A percentile compares a stretch with the other conserved stretches of the same genome.
phyloP scores from a whole-genome alignment of 2,329 filamentous ascomycete species.

The Alternaria angustiovoidea region DNA sequence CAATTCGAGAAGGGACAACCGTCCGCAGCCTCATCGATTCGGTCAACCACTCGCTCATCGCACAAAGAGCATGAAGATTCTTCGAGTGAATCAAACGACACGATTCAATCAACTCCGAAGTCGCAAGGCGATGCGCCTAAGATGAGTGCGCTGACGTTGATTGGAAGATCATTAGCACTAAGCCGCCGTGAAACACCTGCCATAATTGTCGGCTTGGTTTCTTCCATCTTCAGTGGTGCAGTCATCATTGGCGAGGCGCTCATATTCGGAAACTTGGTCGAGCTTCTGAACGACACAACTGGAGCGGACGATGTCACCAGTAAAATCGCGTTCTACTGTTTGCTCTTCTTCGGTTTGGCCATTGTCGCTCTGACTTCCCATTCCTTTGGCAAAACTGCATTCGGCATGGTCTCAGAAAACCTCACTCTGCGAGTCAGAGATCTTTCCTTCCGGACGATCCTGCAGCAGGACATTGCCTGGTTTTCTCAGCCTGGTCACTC shows the following conservation, averaged over 20 bases:
- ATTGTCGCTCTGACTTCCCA: slow-evolving; percentile 59
- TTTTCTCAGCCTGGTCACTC: slow-evolving; percentile 55
- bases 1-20: slow-evolving; percentile 43
- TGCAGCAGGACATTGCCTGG: slow-evolving; percentile 65
- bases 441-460: slow-evolving; percentile 59
- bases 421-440: slow-evolving; percentile 56
- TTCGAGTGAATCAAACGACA: slow-evolving; percentile 2
- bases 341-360: slow-evolving; percentile 63
- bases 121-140: slow-evolving; percentile 6
- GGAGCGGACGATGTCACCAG: slow-evolving; percentile 28
- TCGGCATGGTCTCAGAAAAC: slow-evolving; percentile 58
- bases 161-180: slow-evolving; percentile 34
- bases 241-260: slow-evolving; percentile 64
- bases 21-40: slow-evolving; percentile 34
- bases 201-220: slow-evolving; percentile 53
- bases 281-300: slow-evolving; percentile 40
- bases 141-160: slow-evolving; percentile 28
- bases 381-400: slow-evolving; percentile 55
- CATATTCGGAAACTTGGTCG: slow-evolving; percentile 43
- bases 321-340: slow-evolving; percentile 54
- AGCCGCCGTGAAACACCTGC: slow-evolving; percentile 52
- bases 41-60: slow-evolving; percentile 23
- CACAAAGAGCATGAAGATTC: slow-evolving; percentile 24
- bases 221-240: slow-evolving; percentile 57
- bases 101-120: neutral